A percentile compares a stretch with the other conserved stretches of the same genome.
Evolutionary conservation across 2,329 filamentous ascomycete genomes (phyloP).

Genomic region (Botrytis medusae): DNA sequence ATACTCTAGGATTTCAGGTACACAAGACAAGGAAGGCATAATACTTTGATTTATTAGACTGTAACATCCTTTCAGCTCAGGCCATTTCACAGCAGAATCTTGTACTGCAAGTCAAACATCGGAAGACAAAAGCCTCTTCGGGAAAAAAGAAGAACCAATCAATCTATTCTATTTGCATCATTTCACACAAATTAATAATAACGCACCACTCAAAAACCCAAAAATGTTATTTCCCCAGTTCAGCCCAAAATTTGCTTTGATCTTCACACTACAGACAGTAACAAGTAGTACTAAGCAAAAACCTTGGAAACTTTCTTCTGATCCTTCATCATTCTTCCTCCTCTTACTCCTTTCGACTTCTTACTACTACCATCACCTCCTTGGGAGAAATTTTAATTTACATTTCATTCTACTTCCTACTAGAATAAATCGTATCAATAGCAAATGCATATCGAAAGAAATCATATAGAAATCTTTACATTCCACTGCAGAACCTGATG

Average conservation of each 20-base stretch:
- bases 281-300: background rate
- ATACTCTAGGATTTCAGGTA: too few relatives aligned
- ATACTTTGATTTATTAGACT: too few relatives aligned
- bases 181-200: background rate
- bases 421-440: slow-evolving; percentile 18
- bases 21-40: too few relatives aligned
- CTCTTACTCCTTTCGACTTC: background rate
- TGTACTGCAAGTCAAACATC: background rate
- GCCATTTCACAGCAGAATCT: background rate
- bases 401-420: background rate
- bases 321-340: background rate
- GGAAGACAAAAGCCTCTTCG: background rate
- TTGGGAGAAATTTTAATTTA: background rate
- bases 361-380: background rate
- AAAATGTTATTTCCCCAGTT: background rate
- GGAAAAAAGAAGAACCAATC: background rate
- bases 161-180: background rate
- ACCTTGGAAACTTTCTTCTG: slow-evolving; percentile 9
- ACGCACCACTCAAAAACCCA: background rate
- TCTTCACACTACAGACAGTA: background rate
- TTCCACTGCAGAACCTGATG: slow-evolving; percentile 35
- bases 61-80: background rate
- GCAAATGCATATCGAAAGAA: slow-evolving; percentile 41
- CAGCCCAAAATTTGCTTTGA: background rate
- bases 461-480: slow-evolving; percentile 28